Base-by-base conservation (phyloP, 1,284 basidiomycete genomes). In the Lentinula novae-zelandiae region DNA sequence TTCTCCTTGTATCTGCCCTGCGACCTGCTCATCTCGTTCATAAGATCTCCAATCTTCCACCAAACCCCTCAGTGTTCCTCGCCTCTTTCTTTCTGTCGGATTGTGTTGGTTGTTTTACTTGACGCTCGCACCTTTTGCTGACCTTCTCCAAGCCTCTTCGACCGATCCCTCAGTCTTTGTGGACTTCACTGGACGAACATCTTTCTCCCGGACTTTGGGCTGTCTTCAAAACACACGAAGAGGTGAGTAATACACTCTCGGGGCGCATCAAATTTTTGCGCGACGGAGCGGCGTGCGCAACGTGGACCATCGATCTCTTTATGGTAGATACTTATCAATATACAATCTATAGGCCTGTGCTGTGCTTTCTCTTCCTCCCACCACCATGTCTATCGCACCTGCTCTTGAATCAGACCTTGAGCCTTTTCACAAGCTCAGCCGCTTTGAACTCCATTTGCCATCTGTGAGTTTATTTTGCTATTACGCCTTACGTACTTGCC, bases 341-440 rank as follows among this genome's bases (percentile, higher is more conserved):
- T 50, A 38, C 38, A 9, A 36, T 57, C 9, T 31, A 62, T 73
- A 87, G 86, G 86, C 86, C 44, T 75, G 74, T 62, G 73, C 76
- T 60, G 80, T 82, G 50, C 81, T 87, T 56, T 73, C 76, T 44
- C 76, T 83, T 62, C 76, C 79, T 58, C 73, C 77, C 49, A 72
- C 77, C 27, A 69, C 76, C 57, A 75, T 87, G 67, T 73, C 77
- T 34, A 75, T 82, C 53, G 70, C 78, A 9, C 77, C 84, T 53
- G 85, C 84, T 17, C 78, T 86, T 54, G 85, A 87, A 68, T 70
- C 70, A 57, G 85, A 89, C 66, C 76, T 89, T 50, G 79, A 86
- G 64, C 83, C 83, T 12, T 77, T 83, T 62, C 71, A 78, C 56
- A 83, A 82, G 61, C 74, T 88, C 62, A 72, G 73, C 65, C 79